Percentiles rank a stretch among this genome's conserved stretches.
Evolutionary conservation across 2,329 filamentous ascomycete genomes (phyloP).

Genomic region (Escovopsis sp.): DNA sequence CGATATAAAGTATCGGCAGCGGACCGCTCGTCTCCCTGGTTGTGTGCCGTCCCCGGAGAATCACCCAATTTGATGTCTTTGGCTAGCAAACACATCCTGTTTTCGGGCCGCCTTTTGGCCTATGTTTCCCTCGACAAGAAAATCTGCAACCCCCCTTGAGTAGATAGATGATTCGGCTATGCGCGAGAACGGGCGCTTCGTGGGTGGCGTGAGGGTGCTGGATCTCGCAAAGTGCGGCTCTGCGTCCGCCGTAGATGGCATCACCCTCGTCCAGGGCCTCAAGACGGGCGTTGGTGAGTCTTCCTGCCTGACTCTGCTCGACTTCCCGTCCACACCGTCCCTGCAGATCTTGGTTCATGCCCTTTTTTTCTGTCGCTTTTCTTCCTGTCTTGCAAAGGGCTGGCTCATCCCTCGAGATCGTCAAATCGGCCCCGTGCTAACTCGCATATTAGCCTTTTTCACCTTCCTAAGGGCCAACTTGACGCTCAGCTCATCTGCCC

Average conservation of each 20-base stretch:
- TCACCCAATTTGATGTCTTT: no score
- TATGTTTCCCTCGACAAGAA: no score
- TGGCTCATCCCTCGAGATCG: no score
- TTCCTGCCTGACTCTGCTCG: no score
- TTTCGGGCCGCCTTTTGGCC: no score
- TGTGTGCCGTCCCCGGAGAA: no score
- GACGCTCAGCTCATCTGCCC: constrained; percentile 46
- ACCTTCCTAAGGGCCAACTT: constrained; percentile 70
- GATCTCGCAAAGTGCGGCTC: constrained; percentile 32
- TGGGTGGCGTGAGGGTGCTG: constrained; percentile 27
- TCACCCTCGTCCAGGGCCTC: constrained; percentile 41
- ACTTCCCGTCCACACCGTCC: no score
- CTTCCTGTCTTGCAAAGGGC: neutral
- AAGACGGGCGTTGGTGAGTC: constrained; percentile 45
- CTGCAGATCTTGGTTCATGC: constrained; percentile 1
- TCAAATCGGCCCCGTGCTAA: no score
- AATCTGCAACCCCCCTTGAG: neutral
- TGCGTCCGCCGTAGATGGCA: constrained; percentile 34
- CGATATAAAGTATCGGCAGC: no score
- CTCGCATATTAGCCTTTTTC: constrained; percentile 51
- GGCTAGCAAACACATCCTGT: no score
- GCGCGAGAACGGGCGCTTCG: constrained; percentile 4
- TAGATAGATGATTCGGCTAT: constrained; percentile 1
- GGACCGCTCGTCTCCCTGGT: neutral
- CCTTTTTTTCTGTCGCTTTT: constrained; percentile 4